Evolutionary conservation across 306 rosid species (phyloP).

Genomic region (Sesbania bispinosa): DNA sequence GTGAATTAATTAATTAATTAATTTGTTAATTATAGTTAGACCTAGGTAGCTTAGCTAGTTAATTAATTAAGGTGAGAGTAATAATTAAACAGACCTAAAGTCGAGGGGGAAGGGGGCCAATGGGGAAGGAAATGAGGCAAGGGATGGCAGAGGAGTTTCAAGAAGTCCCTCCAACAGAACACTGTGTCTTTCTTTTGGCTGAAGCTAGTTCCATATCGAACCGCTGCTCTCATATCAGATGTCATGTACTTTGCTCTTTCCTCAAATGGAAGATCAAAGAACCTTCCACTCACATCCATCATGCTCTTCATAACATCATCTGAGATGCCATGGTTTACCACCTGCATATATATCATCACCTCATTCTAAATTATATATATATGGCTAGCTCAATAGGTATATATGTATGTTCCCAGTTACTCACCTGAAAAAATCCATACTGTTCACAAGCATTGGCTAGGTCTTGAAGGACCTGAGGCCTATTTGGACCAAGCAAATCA

Average conservation of each 20-base stretch:
- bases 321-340: conserved; percentile 74
- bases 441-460: conserved; percentile 57
- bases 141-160: conserved; percentile 75
- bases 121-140: conserved; percentile 47
- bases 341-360: conserved; percentile 34
- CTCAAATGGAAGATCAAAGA: conserved; percentile 73
- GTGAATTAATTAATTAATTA: neutral
- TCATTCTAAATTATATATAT: neutral
- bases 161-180: conserved; percentile 88
- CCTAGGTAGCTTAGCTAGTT: neutral
- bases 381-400: no score
- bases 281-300: conserved; percentile 56
- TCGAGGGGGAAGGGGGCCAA: conserved; percentile 82
- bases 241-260: conserved; percentile 81
- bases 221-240: conserved; percentile 54
- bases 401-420: no score
- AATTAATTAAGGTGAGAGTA: neutral
- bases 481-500: conserved; percentile 55
- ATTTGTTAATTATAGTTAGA: neutral
- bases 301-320: conserved; percentile 48
- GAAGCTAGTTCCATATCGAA: conserved; percentile 87
- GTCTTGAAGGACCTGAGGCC: conserved; percentile 52
- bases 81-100: conserved; percentile 62
- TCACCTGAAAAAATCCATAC: conserved; percentile 83
- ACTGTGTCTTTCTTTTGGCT: conserved; percentile 69